Evolutionary conservation across 2,329 filamentous ascomycete genomes (phyloP).

Genomic region (Tolypocladium cylindrosporum): DNA sequence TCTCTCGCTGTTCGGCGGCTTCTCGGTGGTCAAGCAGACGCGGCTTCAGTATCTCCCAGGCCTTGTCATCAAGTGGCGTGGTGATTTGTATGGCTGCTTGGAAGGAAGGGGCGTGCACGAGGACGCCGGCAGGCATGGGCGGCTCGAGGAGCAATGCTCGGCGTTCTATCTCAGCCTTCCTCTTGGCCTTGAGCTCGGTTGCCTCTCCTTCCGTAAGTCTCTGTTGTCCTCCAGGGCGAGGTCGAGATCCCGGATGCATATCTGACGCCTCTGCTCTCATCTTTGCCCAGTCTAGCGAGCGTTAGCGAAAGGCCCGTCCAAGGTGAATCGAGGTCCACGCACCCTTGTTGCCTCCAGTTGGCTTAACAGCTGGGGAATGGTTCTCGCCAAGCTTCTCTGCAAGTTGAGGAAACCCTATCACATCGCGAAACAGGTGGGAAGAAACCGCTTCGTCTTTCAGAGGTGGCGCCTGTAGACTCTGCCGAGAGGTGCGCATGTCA

Average conservation of each 20-base stretch:
- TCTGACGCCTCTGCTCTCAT: neutral
- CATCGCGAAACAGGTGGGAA: neutral
- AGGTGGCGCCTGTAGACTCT: neutral
- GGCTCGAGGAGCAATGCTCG: conserved; percentile 57
- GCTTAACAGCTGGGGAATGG: neutral
- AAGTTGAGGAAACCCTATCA: neutral
- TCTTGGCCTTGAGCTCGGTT: conserved; percentile 50
- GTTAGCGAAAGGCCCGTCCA: neutral
- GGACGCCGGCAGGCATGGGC: conserved; percentile 49
- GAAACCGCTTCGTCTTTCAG: neutral
- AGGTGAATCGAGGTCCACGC: neutral
- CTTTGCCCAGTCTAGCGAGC: neutral
- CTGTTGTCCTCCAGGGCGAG: conserved; percentile 12
- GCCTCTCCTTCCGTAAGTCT: conserved; percentile 53
- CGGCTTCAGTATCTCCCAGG: conserved; percentile 60
- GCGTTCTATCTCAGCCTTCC: conserved; percentile 61
- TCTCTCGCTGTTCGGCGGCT: conserved; percentile 10
- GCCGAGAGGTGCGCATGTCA: conserved; percentile 21
- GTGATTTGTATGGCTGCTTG: conserved; percentile 63
- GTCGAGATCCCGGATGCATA: neutral
- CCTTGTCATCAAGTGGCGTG: conserved; percentile 54
- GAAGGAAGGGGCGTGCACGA: conserved; percentile 64
- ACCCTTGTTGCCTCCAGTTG: neutral
- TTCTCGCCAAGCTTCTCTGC: neutral
- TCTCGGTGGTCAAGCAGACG: conserved; percentile 56